Conservation (phyloP, 257 asterid genomes). For the Perilla frutescens region DNA sequence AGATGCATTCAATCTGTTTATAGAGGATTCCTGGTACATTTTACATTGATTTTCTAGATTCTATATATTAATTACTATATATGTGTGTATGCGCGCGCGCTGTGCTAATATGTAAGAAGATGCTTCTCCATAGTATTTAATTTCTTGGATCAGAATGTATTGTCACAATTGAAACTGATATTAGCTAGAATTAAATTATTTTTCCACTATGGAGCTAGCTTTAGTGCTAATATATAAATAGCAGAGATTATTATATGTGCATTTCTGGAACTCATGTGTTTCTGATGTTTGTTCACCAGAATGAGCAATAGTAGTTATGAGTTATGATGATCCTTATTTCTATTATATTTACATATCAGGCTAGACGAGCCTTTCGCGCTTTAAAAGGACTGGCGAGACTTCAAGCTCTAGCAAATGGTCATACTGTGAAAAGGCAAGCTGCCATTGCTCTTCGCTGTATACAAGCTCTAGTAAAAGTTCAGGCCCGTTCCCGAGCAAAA, state of each 20-base stretch:
- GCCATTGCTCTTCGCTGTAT: slow-evolving; percentile 90
- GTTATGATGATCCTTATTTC: slow-evolving; percentile 15
- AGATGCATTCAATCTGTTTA: slow-evolving; percentile 73
- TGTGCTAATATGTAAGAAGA: too few species aligned
- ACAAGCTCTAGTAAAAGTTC: slow-evolving; percentile 94
- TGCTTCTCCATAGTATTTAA: too few species aligned
- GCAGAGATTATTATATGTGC: too few species aligned
- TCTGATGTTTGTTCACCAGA: neutral
- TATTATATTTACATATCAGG: slow-evolving; percentile 42
- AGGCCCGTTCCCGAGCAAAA: slow-evolving; percentile 79
- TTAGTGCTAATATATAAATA: too few species aligned
- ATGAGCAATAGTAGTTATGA: neutral
- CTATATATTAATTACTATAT: too few species aligned
- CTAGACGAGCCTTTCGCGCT: slow-evolving; percentile 61
- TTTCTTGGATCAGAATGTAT: neutral
- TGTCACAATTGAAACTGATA: too few species aligned
- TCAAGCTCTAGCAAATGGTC: slow-evolving; percentile 68
- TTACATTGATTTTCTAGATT: neutral
- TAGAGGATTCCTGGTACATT: slow-evolving; percentile 74
- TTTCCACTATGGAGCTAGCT: too few species aligned
- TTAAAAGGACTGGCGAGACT: slow-evolving; percentile 65
- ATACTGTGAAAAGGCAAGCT: slow-evolving; percentile 80
- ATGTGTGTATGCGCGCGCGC: too few species aligned
- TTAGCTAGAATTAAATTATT: too few species aligned
- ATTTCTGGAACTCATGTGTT: too few species aligned